phyloP scores from a whole-genome alignment of 2,329 filamentous ascomycete genomes.

The Exophiala alcalophila region DNA sequence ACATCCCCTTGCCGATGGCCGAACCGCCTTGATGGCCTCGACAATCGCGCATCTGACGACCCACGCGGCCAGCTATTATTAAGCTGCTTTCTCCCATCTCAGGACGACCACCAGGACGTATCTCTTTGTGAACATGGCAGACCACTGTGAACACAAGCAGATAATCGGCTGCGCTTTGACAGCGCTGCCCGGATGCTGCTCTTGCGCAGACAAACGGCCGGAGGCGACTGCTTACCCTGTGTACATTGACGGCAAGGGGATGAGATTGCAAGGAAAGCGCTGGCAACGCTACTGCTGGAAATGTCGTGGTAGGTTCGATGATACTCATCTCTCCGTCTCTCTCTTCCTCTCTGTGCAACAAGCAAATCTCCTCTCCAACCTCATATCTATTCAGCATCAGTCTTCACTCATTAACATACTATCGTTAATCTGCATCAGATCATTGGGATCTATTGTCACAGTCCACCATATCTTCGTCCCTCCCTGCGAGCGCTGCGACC shows the following conservation, averaged over 20 bases:
- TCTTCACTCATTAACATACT: constrained; percentile 22
- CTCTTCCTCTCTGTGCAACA: neutral
- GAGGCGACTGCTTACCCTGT: constrained; percentile 28
- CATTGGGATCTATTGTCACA: constrained; percentile 24
- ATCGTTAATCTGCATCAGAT: constrained; percentile 26
- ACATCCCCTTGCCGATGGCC: too few relatives aligned
- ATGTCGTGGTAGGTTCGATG: constrained; percentile 26
- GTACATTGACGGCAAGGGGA: constrained; percentile 30
- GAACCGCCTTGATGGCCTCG: too few relatives aligned
- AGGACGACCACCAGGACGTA: too few relatives aligned
- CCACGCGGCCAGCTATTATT: too few relatives aligned
- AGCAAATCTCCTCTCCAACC: neutral
- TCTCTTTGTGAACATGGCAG: constrained; percentile 5
- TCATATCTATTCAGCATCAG: constrained; percentile 6
- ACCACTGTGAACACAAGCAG: constrained; percentile 27
- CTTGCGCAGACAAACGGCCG: constrained; percentile 29
- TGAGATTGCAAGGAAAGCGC: constrained; percentile 27
- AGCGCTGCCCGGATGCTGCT: constrained; percentile 27
- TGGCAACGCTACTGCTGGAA: constrained; percentile 31
- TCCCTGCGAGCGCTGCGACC: neutral
- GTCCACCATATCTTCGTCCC: constrained; percentile 7
- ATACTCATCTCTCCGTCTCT: neutral
- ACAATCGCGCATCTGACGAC: too few relatives aligned
- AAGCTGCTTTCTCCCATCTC: too few relatives aligned
- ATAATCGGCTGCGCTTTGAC: constrained; percentile 26